Evolutionary conservation across 495 filamentous ascomycete genomes (phyloP), one percentile per base, ranked within the genome.

Genomic region (Talaromyces nanjingensis): DNA sequence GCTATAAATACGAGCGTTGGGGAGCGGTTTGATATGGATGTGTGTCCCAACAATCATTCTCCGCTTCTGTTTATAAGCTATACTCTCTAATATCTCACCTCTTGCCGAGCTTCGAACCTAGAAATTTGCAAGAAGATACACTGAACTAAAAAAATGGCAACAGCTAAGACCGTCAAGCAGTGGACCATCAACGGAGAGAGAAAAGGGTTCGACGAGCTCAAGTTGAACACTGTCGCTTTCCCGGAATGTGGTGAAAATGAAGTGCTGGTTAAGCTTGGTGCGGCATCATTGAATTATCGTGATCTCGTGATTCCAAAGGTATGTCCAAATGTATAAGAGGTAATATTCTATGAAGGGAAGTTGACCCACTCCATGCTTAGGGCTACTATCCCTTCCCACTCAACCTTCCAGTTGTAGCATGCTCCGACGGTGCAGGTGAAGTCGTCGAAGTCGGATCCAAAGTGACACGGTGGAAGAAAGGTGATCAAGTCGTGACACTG

Each of bases 271-370:
- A 87, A 87, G 74, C 77, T 93, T 14, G 79, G 87, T 62, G 90
- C 83, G 22, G 88, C 85, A 1, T 92, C 91, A 2, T 78, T 96
- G 62, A 96, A 96, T 73, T 96, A 89, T 75, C 85, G 91, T 60
- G 91, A 94, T 69, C 75, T 93, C 59, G 82, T 89, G 65, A 92
- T 96, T 66, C 84, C 89, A 5, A 81, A 81, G 79, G 86, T 84
- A 72, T 1, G 52, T 49, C 8, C n/a, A 9, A 9, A 6, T 49
- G 8, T 9, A 7, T 3, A 49, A 20, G 9, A 49, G 9, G 8
- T 20, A 22, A 18, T 45, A n/a, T 3, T 7, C 0, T 8, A 9
- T 18, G n/a, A 49, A 20, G n/a, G 8, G 8, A 49, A 49, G 18
- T 20, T 49, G 18, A 49, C 45, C 8, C 0, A 37, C 33, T 37